Evolutionary conservation across 2,329 filamentous ascomycete genomes (phyloP).

Genomic region (Diaporthe batatas): DNA sequence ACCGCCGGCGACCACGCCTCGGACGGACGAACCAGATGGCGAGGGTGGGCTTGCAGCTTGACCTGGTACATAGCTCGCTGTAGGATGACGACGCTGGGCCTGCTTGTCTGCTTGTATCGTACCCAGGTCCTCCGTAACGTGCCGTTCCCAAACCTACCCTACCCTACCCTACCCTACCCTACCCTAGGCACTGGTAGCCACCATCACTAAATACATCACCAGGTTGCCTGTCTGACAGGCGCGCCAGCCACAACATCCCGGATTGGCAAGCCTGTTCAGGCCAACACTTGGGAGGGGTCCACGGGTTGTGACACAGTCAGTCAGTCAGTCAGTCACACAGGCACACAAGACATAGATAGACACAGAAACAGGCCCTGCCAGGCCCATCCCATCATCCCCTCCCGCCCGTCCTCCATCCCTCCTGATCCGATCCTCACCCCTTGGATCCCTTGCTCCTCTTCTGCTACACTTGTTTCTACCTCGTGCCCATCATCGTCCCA

Average conservation of each 20-base stretch:
- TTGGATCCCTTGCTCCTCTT: constrained; percentile 28
- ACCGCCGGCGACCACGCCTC: background rate
- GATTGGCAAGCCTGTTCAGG: constrained; percentile 21
- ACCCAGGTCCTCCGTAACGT: no score
- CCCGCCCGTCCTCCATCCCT: constrained; percentile 3
- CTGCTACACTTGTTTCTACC: constrained; percentile 35
- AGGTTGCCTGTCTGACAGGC: constrained; percentile 27
- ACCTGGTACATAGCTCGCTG: no score
- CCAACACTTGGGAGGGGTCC: constrained; percentile 4
- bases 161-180: no score
- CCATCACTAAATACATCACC: background rate
- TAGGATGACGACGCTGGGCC: constrained; percentile 41
- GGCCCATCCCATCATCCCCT: background rate
- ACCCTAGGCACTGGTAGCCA: background rate
- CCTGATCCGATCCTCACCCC: background rate
- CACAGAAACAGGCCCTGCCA: constrained; percentile 6
- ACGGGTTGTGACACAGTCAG: constrained; percentile 17
- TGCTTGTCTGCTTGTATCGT: no score
- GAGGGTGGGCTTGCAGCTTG: constrained; percentile 20
- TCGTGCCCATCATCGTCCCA: constrained; percentile 10
- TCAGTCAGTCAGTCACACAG: constrained; percentile 14
- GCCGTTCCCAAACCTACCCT: no score
- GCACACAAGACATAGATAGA: constrained; percentile 18
- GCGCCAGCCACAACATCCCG: constrained; percentile 31
- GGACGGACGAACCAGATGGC: constrained; percentile 28